Evolutionary conservation across 2,329 filamentous ascomycete genomes (phyloP).

Genomic region (Ascosphaera acerosa): DNA sequence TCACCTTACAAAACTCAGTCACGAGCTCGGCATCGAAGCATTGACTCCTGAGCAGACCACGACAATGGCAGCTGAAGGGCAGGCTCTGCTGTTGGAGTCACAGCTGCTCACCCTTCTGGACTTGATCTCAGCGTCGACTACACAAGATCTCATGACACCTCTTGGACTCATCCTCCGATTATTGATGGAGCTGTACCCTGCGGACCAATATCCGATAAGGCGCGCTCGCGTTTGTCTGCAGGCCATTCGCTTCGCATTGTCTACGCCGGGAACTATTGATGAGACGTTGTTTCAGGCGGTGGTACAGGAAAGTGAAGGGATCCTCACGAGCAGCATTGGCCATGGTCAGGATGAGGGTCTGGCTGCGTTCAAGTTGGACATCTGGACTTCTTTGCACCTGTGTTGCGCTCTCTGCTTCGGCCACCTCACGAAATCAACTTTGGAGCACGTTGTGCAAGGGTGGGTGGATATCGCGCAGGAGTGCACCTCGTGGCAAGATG

Average conservation of each 20-base stretch:
- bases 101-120: slow-evolving; percentile 15
- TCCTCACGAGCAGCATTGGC: slow-evolving; percentile 6
- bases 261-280: slow-evolving; percentile 11
- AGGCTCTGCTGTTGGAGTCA: slow-evolving; percentile 16
- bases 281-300: slow-evolving; percentile 8
- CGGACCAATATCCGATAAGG: slow-evolving; percentile 13
- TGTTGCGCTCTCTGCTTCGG: slow-evolving; percentile 14
- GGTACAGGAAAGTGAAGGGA: slow-evolving; percentile 8
- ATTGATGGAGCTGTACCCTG: slow-evolving; percentile 14
- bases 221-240: slow-evolving; percentile 14
- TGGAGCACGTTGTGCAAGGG: slow-evolving; percentile 12
- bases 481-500: slow-evolving; percentile 18
- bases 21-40: no score
- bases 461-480: slow-evolving; percentile 19
- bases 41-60: no score
- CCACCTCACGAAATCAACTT: slow-evolving; percentile 8
- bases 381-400: slow-evolving; percentile 14
- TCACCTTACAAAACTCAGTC: slow-evolving; percentile 11
- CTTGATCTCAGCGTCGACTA: slow-evolving; percentile 8
- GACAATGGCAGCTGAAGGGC: slow-evolving; percentile 17
- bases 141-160: slow-evolving; percentile 10
- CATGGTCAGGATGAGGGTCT: slow-evolving; percentile 10
- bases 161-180: slow-evolving; percentile 10
- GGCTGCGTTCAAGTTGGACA: slow-evolving; percentile 8
- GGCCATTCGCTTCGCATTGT: slow-evolving; percentile 13